Percentiles rank a stretch among this genome's conserved stretches.
phyloP scores from a whole-genome alignment of 768 basidiomycete genomes.

The Leccinum subgranulosum region DNA sequence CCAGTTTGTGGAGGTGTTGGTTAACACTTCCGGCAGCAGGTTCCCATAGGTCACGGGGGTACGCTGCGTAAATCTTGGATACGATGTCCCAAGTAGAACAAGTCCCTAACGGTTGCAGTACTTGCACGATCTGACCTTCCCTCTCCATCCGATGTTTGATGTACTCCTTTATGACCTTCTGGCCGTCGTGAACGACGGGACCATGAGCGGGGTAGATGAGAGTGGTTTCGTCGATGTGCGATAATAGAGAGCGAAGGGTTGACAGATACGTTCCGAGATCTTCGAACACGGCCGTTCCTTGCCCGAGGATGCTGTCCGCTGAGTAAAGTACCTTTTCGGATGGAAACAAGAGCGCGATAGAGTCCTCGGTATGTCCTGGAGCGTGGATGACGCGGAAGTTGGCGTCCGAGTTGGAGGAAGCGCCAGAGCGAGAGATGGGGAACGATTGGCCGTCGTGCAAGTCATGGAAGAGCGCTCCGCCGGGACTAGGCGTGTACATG shows the following conservation, averaged over 20 bases:
- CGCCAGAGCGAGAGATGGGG: slow-evolving; percentile 23
- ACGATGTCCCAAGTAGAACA: slow-evolving; percentile 72
- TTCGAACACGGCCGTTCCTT: slow-evolving; percentile 87
- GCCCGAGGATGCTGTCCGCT: slow-evolving; percentile 87
- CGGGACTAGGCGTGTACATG: slow-evolving; percentile 43
- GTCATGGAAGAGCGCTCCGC: slow-evolving; percentile 52
- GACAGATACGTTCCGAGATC: slow-evolving; percentile 70
- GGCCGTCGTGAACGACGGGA: slow-evolving; percentile 64
- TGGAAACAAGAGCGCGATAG: slow-evolving; percentile 67
- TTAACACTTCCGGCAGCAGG: slow-evolving; percentile 68
- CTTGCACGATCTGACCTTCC: slow-evolving; percentile 70
- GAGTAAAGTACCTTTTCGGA: slow-evolving; percentile 80
- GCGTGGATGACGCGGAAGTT: slow-evolving; percentile 70
- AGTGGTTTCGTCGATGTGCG: slow-evolving; percentile 40
- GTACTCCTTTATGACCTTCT: slow-evolving; percentile 62
- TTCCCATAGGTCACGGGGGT: slow-evolving; percentile 68
- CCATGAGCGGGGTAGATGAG: slow-evolving; percentile 90
- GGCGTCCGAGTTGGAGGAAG: not conserved
- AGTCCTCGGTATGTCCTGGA: slow-evolving; percentile 90
- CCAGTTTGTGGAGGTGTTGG: slow-evolving; percentile 72
- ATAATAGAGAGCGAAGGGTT: slow-evolving; percentile 58
- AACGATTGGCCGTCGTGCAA: slow-evolving; percentile 56
- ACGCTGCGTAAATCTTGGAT: slow-evolving; percentile 61
- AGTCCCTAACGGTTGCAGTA: slow-evolving; percentile 35
- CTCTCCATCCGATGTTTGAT: slow-evolving; percentile 78